Evolutionary conservation across 345 rosid genomes (phyloP).

Genomic region (Raphanus raphanistrum): DNA sequence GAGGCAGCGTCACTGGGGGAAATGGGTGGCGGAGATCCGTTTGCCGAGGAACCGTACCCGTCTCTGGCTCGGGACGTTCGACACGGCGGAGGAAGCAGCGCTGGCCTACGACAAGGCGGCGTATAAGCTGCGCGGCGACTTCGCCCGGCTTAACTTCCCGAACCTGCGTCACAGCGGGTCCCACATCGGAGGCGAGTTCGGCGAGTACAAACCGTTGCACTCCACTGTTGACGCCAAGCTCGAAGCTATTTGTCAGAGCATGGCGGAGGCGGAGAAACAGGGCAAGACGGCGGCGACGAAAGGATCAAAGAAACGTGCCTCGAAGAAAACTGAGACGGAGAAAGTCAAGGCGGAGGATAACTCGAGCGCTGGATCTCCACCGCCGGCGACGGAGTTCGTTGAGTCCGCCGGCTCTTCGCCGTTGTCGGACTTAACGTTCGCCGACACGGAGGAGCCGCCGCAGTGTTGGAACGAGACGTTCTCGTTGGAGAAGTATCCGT

Average conservation of each 20-base stretch:
- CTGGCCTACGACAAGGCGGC: conserved; percentile 92
- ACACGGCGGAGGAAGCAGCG: conserved; percentile 97
- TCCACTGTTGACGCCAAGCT: conserved; percentile 90
- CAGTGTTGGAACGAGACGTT: conserved; percentile 58
- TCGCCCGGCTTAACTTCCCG: conserved; percentile 91
- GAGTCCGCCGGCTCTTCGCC: conserved; percentile 63
- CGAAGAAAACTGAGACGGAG: conserved; percentile 17
- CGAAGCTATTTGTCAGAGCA: conserved; percentile 71
- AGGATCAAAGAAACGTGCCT: conserved; percentile 36
- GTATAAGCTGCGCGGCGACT: conserved; percentile 83
- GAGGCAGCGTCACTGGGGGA: conserved; percentile 97
- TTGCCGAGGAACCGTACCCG: conserved; percentile 88
- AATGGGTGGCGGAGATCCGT: conserved; percentile 98
- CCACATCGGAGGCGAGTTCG: conserved; percentile 62
- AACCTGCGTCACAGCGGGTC: conserved; percentile 69
- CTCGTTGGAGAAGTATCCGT: conserved; percentile 77
- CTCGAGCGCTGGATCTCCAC: conserved; percentile 35
- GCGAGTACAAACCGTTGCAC: conserved; percentile 81
- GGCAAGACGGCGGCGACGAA: conserved; percentile 50
- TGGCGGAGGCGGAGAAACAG: conserved; percentile 61
- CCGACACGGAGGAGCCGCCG: conserved; percentile 46
- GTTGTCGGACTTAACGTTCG: conserved; percentile 56
- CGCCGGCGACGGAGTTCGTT: conserved; percentile 48
- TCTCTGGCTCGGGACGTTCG: conserved; percentile 97
- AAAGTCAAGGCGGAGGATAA: conserved; percentile 46